phyloP scores from a whole-genome alignment of 1,284 basidiomycete genomes.

The Leccinum cinnamomeum region DNA sequence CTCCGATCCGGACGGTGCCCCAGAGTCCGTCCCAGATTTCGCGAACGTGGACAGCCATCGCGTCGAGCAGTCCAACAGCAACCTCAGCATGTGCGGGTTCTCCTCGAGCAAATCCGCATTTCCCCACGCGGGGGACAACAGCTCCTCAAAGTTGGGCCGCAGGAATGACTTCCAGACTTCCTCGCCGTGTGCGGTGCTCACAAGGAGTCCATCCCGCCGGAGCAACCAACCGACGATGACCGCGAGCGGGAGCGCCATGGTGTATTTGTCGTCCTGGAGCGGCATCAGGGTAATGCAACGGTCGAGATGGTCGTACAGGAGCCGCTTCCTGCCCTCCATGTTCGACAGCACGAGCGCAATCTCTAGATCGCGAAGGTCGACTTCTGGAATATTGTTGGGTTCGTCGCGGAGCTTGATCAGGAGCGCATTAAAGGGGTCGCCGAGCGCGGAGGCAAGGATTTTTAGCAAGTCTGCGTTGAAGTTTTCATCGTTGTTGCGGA shows the following conservation, averaged over 20 bases:
- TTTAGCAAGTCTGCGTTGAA: slow-evolving; percentile 1
- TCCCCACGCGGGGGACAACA: slow-evolving; percentile 6
- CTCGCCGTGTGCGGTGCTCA: neutral
- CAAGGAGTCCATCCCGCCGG: neutral
- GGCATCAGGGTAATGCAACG: neutral
- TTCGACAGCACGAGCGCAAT: slow-evolving; percentile 7
- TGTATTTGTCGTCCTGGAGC: neutral
- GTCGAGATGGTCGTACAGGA: slow-evolving; percentile 9
- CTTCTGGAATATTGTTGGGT: slow-evolving; percentile 3
- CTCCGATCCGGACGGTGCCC: neutral
- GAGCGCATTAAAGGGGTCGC: slow-evolving; percentile 2
- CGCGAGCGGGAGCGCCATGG: slow-evolving; percentile 4
- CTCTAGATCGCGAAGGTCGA: slow-evolving; percentile 8
- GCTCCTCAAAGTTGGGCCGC: slow-evolving; percentile 4
- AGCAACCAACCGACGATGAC: slow-evolving; percentile 11
- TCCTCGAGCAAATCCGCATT: slow-evolving; percentile 7
- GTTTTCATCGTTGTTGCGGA: neutral
- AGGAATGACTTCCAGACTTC: slow-evolving; percentile 2
- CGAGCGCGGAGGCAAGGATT: slow-evolving; percentile 1
- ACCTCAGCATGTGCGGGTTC: slow-evolving; percentile 8
- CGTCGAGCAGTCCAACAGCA: slow-evolving; percentile 4
- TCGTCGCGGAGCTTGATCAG: slow-evolving; percentile 3
- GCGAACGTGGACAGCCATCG: slow-evolving; percentile 3
- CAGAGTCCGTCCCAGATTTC: neutral
- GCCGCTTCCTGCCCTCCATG: neutral